phyloP scores from a whole-genome alignment of 352 stramenopile genomes.

The Phytophthora citrophthora region DNA sequence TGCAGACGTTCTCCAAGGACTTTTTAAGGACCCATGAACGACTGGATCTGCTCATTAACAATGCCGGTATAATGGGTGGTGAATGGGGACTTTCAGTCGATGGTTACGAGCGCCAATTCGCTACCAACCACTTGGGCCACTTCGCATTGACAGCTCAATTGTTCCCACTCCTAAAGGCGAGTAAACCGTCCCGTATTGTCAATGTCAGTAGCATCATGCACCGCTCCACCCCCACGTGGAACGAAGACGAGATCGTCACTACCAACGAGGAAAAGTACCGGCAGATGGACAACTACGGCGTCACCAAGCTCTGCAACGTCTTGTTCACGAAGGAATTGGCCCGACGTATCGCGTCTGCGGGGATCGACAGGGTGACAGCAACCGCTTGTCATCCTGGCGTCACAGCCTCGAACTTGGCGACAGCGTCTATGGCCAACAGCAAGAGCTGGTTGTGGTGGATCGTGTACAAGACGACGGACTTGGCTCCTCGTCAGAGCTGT shows the following conservation, averaged over 20 bases:
- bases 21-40: slow-evolving; percentile 31
- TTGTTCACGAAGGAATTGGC: slow-evolving; percentile 91
- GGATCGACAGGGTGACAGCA: slow-evolving; percentile 33
- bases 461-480: slow-evolving; percentile 32
- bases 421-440: slow-evolving; percentile 8
- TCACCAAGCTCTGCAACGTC: slow-evolving; percentile 93
- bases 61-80: slow-evolving; percentile 56
- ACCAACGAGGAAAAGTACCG: slow-evolving; percentile 30
- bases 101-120: slow-evolving; percentile 62
- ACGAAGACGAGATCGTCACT: slow-evolving; percentile 21
- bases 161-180: slow-evolving; percentile 38
- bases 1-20: slow-evolving; percentile 42
- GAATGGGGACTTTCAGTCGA: slow-evolving; percentile 37
- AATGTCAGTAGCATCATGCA: slow-evolving; percentile 51
- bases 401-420: slow-evolving; percentile 35
- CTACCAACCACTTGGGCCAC: slow-evolving; percentile 68
- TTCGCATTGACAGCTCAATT: slow-evolving; percentile 56
- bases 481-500: slow-evolving; percentile 24
- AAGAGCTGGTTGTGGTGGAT: slow-evolving; percentile 24
- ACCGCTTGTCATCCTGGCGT: slow-evolving; percentile 43
- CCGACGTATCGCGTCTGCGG: slow-evolving; percentile 32
- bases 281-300: slow-evolving; percentile 62
- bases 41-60: slow-evolving; percentile 71
- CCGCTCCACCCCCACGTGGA: slow-evolving; percentile 9
- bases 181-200: slow-evolving; percentile 38